phyloP scores from a whole-genome alignment of 768 basidiomycete genomes.

The Dioszegia hungarica region DNA sequence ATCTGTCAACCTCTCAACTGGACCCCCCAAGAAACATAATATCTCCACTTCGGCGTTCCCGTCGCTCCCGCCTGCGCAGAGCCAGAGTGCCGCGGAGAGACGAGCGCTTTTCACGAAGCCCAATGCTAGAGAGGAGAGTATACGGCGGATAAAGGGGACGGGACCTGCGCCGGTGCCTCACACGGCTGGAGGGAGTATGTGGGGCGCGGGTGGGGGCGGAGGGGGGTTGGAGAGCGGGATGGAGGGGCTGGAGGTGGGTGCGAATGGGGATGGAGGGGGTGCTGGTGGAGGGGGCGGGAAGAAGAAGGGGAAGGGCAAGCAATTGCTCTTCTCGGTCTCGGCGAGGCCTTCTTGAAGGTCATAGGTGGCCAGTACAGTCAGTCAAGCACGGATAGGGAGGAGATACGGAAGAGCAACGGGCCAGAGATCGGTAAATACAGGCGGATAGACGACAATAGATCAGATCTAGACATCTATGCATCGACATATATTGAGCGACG shows the following conservation, averaged over 20 bases:
- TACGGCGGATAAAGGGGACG: constrained; percentile 31
- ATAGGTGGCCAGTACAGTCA: too few species aligned
- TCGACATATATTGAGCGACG: too few species aligned
- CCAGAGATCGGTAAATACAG: too few species aligned
- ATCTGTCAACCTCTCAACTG: constrained; percentile 38
- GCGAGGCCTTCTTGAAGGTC: constrained; percentile 23
- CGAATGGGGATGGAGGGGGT: not conserved
- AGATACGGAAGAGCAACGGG: too few species aligned
- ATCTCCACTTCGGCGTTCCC: constrained; percentile 35
- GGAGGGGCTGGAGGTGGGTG: constrained; percentile 8
- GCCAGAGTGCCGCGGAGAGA: constrained; percentile 24
- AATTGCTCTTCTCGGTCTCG: constrained; percentile 43
- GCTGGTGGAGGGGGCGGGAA: constrained; percentile 29
- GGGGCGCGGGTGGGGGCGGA: not conserved
- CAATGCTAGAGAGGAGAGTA: constrained; percentile 35
- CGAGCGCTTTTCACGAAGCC: constrained; percentile 37
- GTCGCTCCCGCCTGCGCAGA: constrained; percentile 22
- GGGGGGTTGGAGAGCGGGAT: constrained; percentile 5
- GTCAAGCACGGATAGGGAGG: too few species aligned
- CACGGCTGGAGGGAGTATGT: not conserved
- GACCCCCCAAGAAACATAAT: constrained; percentile 4
- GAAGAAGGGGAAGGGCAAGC: constrained; percentile 47
- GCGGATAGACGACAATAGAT: too few species aligned
- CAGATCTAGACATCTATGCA: not conserved
- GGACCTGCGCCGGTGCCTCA: constrained; percentile 13